Conservation (phyloP, 2,329 filamentous ascomycete genomes). For the Ceratocystis lukuohia region DNA sequence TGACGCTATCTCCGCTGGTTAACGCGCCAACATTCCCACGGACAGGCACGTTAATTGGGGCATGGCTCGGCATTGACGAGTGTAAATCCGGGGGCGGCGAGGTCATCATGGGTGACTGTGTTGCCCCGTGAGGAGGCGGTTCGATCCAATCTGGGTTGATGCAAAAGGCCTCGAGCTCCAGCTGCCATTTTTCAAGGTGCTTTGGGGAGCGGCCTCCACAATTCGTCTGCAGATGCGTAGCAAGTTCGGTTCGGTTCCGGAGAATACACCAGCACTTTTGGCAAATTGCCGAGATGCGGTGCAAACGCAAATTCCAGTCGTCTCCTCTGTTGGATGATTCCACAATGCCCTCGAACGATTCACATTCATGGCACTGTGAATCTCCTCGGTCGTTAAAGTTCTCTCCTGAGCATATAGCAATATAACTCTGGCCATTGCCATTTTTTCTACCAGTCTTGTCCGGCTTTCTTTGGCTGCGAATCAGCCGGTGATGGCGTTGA, state of each 20-base stretch:
- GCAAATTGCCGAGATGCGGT: conserved; percentile 18
- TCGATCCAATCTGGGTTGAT: conserved; percentile 16
- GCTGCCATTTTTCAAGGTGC: conserved; percentile 18
- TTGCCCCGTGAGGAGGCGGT: conserved; percentile 1
- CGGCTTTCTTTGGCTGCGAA: conserved; percentile 15
- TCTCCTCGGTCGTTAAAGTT: conserved; percentile 19
- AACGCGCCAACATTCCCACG: neutral
- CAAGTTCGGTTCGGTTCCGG: conserved; percentile 11
- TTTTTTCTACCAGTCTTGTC: conserved; percentile 19
- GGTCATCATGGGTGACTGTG: conserved; percentile 4
- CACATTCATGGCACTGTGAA: conserved; percentile 18
- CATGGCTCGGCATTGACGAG: neutral
- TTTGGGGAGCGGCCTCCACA: conserved; percentile 18
- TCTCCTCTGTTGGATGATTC: conserved; percentile 1
- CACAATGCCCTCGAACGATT: conserved; percentile 14
- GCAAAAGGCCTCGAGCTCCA: conserved; percentile 17
- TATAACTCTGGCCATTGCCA: conserved; percentile 18
- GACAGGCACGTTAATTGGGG: conserved; percentile 1
- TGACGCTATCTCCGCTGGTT: neutral
- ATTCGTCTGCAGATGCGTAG: conserved; percentile 8
- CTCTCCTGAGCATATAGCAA: conserved; percentile 18
- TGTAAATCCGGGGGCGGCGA: conserved; percentile 8
- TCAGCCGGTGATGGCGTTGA: conserved; percentile 18
- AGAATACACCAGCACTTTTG: conserved; percentile 19
- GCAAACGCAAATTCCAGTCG: conserved; percentile 7